Base-by-base conservation (phyloP, 1,284 basidiomycete species). In the Fistulina hepatica region DNA sequence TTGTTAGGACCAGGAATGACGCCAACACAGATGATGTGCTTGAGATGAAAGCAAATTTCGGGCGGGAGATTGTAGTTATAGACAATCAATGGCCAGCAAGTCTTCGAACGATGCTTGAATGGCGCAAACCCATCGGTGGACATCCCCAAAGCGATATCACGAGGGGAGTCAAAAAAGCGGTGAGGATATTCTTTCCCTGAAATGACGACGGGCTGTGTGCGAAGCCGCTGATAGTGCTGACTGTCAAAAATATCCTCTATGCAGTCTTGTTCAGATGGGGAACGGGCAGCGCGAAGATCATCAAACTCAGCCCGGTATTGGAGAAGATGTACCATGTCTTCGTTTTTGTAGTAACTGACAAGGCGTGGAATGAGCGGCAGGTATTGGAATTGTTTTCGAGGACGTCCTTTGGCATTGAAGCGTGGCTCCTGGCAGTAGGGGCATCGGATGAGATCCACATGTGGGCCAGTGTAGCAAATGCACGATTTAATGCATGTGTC, bases 221-320 rank as follows among this genome's bases (percentile, higher is more conserved):
- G 19, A 3, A 61, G 48, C 0, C n/a, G 33, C 1, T 38, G 31
- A 38, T 63, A 64, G 17, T 50, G 47, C 1, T 16, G 3, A 1
- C 56, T 53, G 37, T 63, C 57, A 27, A 62, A 59, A 6, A 62
- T 44, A 44, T 64, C 60, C 54, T 64, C 64, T 61, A 67, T 2
- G 52, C 49, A 3, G 60, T 63, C 16, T 49, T 46, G 12, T 51
- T 59, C 0, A n/a, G n/a, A n/a, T n/a, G n/a, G n/a, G n/a, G n/a
- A n/a, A n/a, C n/a, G n/a, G n/a, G n/a, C n/a, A n/a, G n/a, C n/a
- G n/a, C n/a, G n/a, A n/a, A n/a, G n/a, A 51, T 44, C 38, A 6
- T 43, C 15, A 15, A 52, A 41, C 8, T 45, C 40, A 19, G 39
- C 26, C 30, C 46, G 40, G 23, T 53, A 52, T 9, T 36, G 42